These are phyloP conservation scores for Hypomontagnella monticulosa DNA, from an alignment of 495 filamentous ascomycete genomes.

Conservation along the genomic window DNA sequence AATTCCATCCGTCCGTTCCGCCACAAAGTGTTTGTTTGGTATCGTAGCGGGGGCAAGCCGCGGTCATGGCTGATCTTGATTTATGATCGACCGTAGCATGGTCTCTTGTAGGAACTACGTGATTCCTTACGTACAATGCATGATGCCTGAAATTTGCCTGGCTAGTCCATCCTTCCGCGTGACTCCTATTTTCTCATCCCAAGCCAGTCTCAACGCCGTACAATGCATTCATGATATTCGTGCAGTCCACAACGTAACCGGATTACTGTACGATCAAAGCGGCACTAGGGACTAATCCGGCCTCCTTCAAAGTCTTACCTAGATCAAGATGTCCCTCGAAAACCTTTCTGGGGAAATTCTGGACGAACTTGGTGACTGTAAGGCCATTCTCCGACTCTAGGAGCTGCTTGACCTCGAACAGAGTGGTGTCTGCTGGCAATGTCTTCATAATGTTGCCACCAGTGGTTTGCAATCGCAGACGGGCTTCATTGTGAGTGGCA, in stretches of 20 bases:
- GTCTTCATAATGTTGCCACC: constrained; percentile 82
- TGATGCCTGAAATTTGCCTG: background rate
- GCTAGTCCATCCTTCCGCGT: constrained; percentile 1
- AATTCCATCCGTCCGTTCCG: constrained; percentile 29
- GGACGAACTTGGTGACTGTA: constrained; percentile 76
- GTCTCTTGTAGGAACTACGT: constrained; percentile 18
- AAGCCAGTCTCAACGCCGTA: constrained; percentile 28
- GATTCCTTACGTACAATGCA: constrained; percentile 10
- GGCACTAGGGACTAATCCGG: constrained; percentile 87
- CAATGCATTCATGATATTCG: constrained; percentile 34
- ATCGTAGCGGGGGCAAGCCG: constrained; percentile 2
- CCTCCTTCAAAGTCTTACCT: constrained; percentile 89
- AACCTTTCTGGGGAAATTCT: constrained; percentile 87
- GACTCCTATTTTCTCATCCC: constrained; percentile 12
- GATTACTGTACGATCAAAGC: constrained; percentile 77
- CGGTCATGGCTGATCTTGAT: background rate
- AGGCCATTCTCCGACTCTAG: constrained; percentile 67
- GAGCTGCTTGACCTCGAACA: constrained; percentile 89
- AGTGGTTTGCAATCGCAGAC: constrained; percentile 81
- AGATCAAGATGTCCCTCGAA: constrained; percentile 81
- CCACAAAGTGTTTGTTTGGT: constrained; percentile 29
- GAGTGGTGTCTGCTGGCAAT: constrained; percentile 82
- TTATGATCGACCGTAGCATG: constrained; percentile 20
- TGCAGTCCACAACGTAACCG: constrained; percentile 3
- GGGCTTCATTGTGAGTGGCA: constrained; percentile 74